Conservation (phyloP, 176 grass and related monocot genomes). For the barley (Hordeum vulgare) region MorexV3_pseudomolecules_assembly NC_058523.1:449902515-449903014, state of each 20-base stretch:
- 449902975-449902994: not conserved
- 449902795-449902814: not conserved
- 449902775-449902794: not conserved
- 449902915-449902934: not conserved
- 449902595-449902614: slow-evolving; percentile 35
- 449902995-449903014: not conserved
- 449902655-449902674: not conserved
- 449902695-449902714: not conserved
- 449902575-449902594: slow-evolving; percentile 84
- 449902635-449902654: not conserved
- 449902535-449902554: slow-evolving; percentile 92
- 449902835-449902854: not conserved
- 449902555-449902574: slow-evolving; percentile 90
- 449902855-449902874: not conserved
- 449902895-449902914: not conserved
- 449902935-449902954: not conserved
- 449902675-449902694: not conserved
- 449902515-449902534: slow-evolving; percentile 88
- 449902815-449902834: not conserved
- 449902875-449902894: not conserved
- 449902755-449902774: not conserved
- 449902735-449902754: not conserved
- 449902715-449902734: slow-evolving; percentile 3
- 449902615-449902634: not conserved
- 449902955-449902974: not conserved